Evolutionary conservation across 2,329 filamentous ascomycete species (phyloP).

Genomic region (Pyricularia pennisetigena): DNA sequence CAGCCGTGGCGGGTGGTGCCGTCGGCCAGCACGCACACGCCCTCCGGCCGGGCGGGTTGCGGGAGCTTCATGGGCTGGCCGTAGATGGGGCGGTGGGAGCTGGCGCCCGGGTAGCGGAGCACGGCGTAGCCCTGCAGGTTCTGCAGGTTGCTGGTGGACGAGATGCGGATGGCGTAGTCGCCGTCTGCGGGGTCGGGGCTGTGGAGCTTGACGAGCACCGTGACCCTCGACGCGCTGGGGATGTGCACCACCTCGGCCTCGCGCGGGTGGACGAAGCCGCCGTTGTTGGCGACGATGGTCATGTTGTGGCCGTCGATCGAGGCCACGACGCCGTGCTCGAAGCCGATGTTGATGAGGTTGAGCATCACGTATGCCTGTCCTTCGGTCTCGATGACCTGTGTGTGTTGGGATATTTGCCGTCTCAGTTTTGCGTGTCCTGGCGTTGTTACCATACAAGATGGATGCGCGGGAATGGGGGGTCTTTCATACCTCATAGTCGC

Average conservation of each 20-base stretch:
- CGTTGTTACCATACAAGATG: too few species aligned
- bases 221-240: conserved; percentile 12
- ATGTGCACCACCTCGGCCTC: conserved; percentile 9
- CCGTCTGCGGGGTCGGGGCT: conserved; percentile 8
- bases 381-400: conserved; percentile 10
- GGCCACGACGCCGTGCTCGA: conserved; percentile 10
- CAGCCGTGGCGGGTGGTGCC: not conserved
- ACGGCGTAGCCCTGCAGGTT: conserved; percentile 14
- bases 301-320: conserved; percentile 15
- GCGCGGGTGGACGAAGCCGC: conserved; percentile 13
- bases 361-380: conserved; percentile 12
- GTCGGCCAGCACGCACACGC: not conserved
- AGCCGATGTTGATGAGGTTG: conserved; percentile 11
- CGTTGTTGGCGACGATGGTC: conserved; percentile 14
- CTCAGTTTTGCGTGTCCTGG: not conserved
- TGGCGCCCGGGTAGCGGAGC: conserved; percentile 9
- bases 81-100: not conserved
- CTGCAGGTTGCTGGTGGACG: conserved; percentile 14
- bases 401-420: not conserved
- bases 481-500: not conserved
- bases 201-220: conserved; percentile 13
- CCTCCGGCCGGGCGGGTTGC: not conserved
- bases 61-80: not conserved
- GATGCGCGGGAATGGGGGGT: too few species aligned
- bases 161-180: conserved; percentile 12